Percentiles rank a stretch among this genome's conserved stretches.
phyloP scores from a whole-genome alignment of 768 basidiomycete species.

The Tulasnella sp. region DNA sequence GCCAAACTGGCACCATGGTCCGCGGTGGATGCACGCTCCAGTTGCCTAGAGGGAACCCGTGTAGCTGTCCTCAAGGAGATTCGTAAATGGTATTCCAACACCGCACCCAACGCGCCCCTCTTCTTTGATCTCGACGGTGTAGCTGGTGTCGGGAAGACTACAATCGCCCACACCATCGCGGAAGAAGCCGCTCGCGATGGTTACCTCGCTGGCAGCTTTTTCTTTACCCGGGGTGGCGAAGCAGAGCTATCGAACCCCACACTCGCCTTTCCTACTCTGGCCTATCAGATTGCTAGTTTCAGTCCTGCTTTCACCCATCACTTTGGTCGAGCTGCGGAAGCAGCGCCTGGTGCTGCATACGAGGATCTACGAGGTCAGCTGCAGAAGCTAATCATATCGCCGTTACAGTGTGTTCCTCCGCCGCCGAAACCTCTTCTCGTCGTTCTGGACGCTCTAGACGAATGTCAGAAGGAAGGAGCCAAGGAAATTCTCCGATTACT shows the following conservation, averaged over 20 bases:
- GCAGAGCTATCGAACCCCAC: slow-evolving; percentile 20
- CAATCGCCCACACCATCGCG: slow-evolving; percentile 31
- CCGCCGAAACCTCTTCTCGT: slow-evolving; percentile 22
- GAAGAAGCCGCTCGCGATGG: slow-evolving; percentile 19
- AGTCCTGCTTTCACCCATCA: slow-evolving; percentile 1
- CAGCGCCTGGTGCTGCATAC: background rate
- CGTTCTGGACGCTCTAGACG: slow-evolving; percentile 32
- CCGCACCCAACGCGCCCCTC: slow-evolving; percentile 12
- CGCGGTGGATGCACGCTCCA: no score
- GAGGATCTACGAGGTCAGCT: slow-evolving; percentile 21
- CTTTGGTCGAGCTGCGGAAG: slow-evolving; percentile 11
- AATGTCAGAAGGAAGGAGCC: slow-evolving; percentile 22
- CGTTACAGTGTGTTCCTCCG: background rate
- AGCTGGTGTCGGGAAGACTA: slow-evolving; percentile 33
- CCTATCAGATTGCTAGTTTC: slow-evolving; percentile 25
- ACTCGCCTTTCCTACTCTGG: slow-evolving; percentile 29
- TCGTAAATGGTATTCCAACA: background rate
- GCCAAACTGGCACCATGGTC: no score
- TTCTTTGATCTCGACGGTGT: slow-evolving; percentile 28
- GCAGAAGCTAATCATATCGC: slow-evolving; percentile 17
- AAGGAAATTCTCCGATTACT: slow-evolving; percentile 23
- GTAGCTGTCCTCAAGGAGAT: background rate
- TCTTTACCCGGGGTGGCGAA: slow-evolving; percentile 24
- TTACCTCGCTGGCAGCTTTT: slow-evolving; percentile 29
- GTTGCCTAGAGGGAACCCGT: background rate